These are phyloP conservation scores for Mariannaea elegans DNA, from an alignment of 2,329 filamentous ascomycete genomes.

Conservation along the genomic window DNA sequence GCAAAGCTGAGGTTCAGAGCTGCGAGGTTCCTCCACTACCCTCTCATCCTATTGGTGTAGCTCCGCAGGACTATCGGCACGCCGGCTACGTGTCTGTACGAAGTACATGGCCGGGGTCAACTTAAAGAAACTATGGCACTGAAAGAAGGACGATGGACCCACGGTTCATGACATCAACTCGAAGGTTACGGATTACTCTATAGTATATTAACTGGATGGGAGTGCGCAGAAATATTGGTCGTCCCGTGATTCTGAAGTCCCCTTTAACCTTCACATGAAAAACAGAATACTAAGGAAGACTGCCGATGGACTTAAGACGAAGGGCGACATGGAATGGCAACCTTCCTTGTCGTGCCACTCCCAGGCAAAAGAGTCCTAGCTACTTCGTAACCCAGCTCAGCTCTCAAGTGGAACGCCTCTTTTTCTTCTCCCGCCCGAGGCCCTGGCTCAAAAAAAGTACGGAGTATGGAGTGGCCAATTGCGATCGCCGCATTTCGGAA, in stretches of 20 bases:
- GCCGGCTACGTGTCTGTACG: slow-evolving; percentile 14
- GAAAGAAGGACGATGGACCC: slow-evolving; percentile 1
- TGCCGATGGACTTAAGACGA: no score
- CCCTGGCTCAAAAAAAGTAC: background rate
- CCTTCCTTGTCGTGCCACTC: no score
- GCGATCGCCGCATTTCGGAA: slow-evolving; percentile 13
- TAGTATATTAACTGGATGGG: background rate
- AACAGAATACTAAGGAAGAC: no score
- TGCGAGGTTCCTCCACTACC: background rate
- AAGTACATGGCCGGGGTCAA: background rate
- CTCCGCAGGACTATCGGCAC: background rate
- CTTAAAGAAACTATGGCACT: background rate
- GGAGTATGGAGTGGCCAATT: slow-evolving; percentile 13
- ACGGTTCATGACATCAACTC: slow-evolving; percentile 14
- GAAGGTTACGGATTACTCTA: background rate
- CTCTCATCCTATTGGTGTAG: background rate
- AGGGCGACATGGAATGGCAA: no score
- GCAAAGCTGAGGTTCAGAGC: background rate
- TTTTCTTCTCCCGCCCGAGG: background rate
- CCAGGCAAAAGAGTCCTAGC: background rate
- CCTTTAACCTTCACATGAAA: no score
- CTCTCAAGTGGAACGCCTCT: slow-evolving; percentile 20
- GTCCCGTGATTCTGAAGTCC: no score
- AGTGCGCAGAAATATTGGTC: no score
- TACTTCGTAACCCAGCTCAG: slow-evolving; percentile 13